Conservation (phyloP, 352 stramenopile species). For the Phytophthora citrophthora region DNA sequence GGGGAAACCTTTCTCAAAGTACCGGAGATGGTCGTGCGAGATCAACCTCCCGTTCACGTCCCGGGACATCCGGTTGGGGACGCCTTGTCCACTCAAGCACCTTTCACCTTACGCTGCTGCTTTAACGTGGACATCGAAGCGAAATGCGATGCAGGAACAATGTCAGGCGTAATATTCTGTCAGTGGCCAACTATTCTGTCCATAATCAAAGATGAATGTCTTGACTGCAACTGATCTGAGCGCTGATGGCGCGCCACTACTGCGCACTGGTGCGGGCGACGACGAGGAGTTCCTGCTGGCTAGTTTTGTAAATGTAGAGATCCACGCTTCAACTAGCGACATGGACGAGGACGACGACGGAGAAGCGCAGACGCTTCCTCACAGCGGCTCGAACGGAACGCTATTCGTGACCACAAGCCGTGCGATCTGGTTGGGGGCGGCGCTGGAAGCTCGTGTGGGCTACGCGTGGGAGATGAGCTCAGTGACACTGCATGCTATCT, state of each 20-base stretch:
- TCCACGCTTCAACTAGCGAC: conserved; percentile 44
- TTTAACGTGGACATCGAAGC: no score
- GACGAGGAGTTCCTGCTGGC: conserved; percentile 73
- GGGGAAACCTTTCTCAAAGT: no score
- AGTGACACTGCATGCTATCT: conserved; percentile 82
- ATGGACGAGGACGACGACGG: conserved; percentile 22
- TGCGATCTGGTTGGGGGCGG: conserved; percentile 66
- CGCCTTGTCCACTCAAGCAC: no score
- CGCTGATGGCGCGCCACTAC: conserved; percentile 52
- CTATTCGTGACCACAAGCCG: conserved; percentile 56
- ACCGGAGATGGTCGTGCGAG: no score
- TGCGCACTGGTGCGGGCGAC: conserved; percentile 53
- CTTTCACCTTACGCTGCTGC: no score
- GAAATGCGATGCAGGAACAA: no score
- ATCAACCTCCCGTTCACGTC: no score
- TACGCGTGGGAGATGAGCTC: conserved; percentile 79
- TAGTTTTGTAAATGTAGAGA: conserved; percentile 51
- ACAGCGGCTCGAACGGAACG: conserved; percentile 19
- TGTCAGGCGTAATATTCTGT: not conserved
- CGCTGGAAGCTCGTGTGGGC: conserved; percentile 43
- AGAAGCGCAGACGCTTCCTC: conserved; percentile 24
- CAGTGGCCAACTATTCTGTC: conserved; percentile 7
- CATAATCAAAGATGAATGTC: conserved; percentile 53
- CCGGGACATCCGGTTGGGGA: no score
- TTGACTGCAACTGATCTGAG: conserved; percentile 52